Evolutionary conservation across 805 yeast species (phyloP).

Genomic region (Yarrowia sp.): DNA sequence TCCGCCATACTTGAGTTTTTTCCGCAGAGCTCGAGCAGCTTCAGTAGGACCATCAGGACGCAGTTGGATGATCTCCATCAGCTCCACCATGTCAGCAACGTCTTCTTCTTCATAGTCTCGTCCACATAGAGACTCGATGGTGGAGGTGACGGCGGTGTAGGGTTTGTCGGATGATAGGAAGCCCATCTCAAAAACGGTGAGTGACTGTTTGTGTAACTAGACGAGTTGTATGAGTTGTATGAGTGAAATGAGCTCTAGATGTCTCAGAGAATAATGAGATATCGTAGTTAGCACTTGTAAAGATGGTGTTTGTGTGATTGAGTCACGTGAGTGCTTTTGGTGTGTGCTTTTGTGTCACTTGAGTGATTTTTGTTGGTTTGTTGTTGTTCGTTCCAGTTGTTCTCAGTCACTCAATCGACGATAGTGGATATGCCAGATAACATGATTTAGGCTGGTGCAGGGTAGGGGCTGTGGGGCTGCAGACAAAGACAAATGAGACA

Average conservation of each 20-base stretch:
- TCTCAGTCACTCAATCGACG: not conserved
- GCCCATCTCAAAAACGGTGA: no score
- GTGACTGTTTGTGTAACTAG: no score
- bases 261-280: no score
- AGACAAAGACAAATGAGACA: no score
- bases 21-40: constrained; percentile 88
- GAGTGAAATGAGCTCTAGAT: no score
- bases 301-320: no score
- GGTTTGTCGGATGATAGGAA: constrained; percentile 43
- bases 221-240: no score
- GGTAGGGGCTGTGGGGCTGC: constrained; percentile 19
- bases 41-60: constrained; percentile 55
- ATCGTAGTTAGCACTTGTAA: no score
- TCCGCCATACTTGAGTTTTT: constrained; percentile 83
- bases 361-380: not conserved
- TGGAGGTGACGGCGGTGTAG: constrained; percentile 45
- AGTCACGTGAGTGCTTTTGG: not conserved
- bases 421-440: constrained; percentile 19
- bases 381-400: not conserved
- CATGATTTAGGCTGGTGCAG: constrained; percentile 13
- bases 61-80: constrained; percentile 52
- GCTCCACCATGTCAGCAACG: constrained; percentile 53
- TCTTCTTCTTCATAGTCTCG: constrained; percentile 40
- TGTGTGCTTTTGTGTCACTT: not conserved
- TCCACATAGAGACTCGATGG: constrained; percentile 41